phyloP scores from a whole-genome alignment of 1,139 yeast species.

The Scheffersomyces lignicola region DNA sequence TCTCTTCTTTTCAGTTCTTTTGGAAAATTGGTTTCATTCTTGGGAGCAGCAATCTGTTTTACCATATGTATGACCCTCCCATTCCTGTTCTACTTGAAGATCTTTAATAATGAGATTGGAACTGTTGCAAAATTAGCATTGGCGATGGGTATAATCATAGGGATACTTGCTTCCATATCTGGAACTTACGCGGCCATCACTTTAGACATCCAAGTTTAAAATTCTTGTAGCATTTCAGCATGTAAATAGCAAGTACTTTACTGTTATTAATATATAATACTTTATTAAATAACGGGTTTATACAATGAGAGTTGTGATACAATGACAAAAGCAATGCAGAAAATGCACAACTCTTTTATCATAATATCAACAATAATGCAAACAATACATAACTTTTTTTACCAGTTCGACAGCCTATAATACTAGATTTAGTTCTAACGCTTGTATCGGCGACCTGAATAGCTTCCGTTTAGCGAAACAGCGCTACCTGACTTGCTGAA shows the following conservation, averaged over 20 bases:
- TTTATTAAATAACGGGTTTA: too few relatives aligned
- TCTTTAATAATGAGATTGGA: conserved; percentile 51
- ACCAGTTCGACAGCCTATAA: background rate
- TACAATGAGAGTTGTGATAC: too few relatives aligned
- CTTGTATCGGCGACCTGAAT: background rate
- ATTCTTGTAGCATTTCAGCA: too few relatives aligned
- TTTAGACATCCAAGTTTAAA: conserved; percentile 6
- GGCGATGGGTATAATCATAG: conserved; percentile 44
- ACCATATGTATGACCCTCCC: conserved; percentile 81
- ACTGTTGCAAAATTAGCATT: conserved; percentile 37
- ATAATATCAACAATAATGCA: background rate
- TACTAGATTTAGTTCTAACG: background rate
- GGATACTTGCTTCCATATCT: conserved; percentile 46
- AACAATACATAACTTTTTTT: background rate
- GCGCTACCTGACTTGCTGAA: background rate
- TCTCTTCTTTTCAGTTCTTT: conserved; percentile 71
- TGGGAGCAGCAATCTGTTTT: conserved; percentile 82
- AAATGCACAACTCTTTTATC: too few relatives aligned
- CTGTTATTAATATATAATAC: too few relatives aligned
- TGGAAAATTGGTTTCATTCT: conserved; percentile 78
- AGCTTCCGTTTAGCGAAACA: conserved; percentile 1
- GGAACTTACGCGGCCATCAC: conserved; percentile 40
- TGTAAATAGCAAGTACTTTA: too few relatives aligned
- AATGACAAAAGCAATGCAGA: too few relatives aligned
- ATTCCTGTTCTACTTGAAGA: conserved; percentile 61